A percentile compares a stretch with the other conserved stretches of the same genome.
Evolutionary conservation across 495 filamentous ascomycete genomes (phyloP).

Genomic region (Endocarpon pusillum): DNA sequence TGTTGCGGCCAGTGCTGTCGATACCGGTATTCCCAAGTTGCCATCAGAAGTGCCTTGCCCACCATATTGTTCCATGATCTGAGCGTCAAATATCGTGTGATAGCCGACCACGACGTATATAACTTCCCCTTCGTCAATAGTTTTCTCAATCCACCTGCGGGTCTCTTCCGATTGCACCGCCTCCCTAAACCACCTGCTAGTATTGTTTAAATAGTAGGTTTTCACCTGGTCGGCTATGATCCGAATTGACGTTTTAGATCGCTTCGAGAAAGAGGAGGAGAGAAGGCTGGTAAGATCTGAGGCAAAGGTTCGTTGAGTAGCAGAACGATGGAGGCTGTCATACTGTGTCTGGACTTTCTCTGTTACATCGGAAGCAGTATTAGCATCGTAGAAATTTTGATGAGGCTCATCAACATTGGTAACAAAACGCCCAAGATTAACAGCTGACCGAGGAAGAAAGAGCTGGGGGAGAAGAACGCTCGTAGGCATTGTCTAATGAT

Average conservation of each 20-base stretch:
- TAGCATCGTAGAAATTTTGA: conserved; percentile 6
- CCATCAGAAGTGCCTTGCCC: conserved; percentile 4
- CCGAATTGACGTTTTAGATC: conserved; percentile 3
- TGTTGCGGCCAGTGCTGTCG: conserved; percentile 3
- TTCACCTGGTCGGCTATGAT: conserved; percentile 10
- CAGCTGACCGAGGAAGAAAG: too few relatives aligned
- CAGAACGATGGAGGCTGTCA: too few relatives aligned
- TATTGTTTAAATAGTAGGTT: conserved; percentile 12
- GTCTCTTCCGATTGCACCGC: conserved; percentile 7
- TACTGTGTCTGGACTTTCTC: too few relatives aligned
- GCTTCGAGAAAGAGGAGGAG: conserved; percentile 7
- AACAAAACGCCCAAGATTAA: conserved; percentile 8
- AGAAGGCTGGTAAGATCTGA: conserved; percentile 6
- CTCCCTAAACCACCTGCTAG: conserved; percentile 8
- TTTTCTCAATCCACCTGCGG: conserved; percentile 8
- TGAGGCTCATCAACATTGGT: conserved; percentile 6
- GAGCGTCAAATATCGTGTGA: conserved; percentile 5
- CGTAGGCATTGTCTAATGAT: too few relatives aligned
- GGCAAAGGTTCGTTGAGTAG: too few relatives aligned
- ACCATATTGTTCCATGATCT: conserved; percentile 4
- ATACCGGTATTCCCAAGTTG: conserved; percentile 6
- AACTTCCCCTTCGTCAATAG: conserved; percentile 9
- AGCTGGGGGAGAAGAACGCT: too few relatives aligned
- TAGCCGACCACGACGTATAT: conserved; percentile 9
- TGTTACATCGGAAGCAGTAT: not conserved